Evolutionary conservation across 441 rosid species (phyloP).

Genomic region (Theobroma grandiflorum): DNA sequence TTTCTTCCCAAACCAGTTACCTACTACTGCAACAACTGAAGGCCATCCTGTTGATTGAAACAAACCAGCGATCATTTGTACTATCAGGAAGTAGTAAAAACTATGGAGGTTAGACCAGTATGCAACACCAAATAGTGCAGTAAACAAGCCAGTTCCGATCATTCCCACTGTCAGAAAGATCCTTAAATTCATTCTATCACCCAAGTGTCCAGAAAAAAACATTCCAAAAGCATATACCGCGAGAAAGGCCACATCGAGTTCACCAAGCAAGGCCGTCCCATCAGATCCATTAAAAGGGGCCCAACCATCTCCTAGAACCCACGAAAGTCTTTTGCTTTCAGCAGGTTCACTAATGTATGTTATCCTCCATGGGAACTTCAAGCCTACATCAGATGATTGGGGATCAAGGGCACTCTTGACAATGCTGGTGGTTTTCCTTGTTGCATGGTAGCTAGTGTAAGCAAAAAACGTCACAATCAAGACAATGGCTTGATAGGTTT

Average conservation of each 20-base stretch:
- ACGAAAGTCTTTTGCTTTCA: slow-evolving; percentile 35
- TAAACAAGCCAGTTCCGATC: slow-evolving; percentile 88
- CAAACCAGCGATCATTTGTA: slow-evolving; percentile 87
- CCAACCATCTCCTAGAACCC: slow-evolving; percentile 74
- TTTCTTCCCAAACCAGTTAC: slow-evolving; percentile 90
- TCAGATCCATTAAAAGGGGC: slow-evolving; percentile 74
- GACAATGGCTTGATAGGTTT: slow-evolving; percentile 75
- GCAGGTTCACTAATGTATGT: slow-evolving; percentile 36
- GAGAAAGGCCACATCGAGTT: slow-evolving; percentile 87
- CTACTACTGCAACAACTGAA: slow-evolving; percentile 93
- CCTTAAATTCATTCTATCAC: slow-evolving; percentile 86
- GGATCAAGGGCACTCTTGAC: slow-evolving; percentile 96
- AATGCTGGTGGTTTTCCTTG: slow-evolving; percentile 89
- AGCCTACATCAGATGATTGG: slow-evolving; percentile 53
- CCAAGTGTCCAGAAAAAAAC: slow-evolving; percentile 92
- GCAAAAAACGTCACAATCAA: slow-evolving; percentile 84
- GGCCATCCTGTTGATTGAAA: slow-evolving; percentile 99
- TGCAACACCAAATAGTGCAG: slow-evolving; percentile 82
- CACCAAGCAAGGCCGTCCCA: slow-evolving; percentile 83
- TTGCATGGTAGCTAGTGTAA: slow-evolving; percentile 80
- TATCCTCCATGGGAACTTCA: slow-evolving; percentile 49
- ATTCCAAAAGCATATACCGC: slow-evolving; percentile 83
- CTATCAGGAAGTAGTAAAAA: slow-evolving; percentile 65
- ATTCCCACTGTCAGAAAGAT: slow-evolving; percentile 79
- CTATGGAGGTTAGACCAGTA: slow-evolving; percentile 81